Evolutionary conservation across 2,329 filamentous ascomycete species (phyloP), one percentile per base, ranked within the genome.

Genomic region (Ambrosiella xylebori): DNA sequence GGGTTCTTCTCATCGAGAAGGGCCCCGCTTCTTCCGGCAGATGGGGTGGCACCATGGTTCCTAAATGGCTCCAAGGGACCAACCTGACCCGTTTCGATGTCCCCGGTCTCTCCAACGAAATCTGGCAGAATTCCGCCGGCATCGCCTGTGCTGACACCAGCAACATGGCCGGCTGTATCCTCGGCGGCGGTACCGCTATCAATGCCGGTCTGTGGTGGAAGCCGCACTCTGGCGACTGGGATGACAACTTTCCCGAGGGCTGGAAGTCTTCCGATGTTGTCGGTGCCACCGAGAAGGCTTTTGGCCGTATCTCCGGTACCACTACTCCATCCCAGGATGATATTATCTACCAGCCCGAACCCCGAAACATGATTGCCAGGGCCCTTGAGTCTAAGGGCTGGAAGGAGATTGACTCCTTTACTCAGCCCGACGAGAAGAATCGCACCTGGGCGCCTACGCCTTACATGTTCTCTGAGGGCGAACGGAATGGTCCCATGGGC

Each of bases 11-110:
- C 13, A 74, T 82, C 41, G 79, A 82, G 66, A 77, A 79, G 65
- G 78, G 78, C 0, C 77, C 78, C 9, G 71, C 76, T 54, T 85
- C 81, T 8, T 79, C 83, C 2, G 81, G 76, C n/a, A 73, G 79
- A 61, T 85, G 81, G 71, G 77, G 80, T 37, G 81, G 82, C 7
- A 77, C 70, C 39, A 73, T 82, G 69, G 76, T 75, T 59, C 78
- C 81, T 0, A 67, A 69, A 1, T 88, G 84, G 84, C 74, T 81
- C 13, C 69, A 76, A 40, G 77, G 75, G 40, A 79, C 77, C 15
- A 79, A 80, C 41, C 66, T 86, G 39, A 86, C 83, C 6, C 80
- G 83, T 54, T 86, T 87, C 64, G 84, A 87, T 64, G 78, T 86
- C 4, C 84, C 84, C 0, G 81, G 82, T 57, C 76, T 86, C 60